phyloP scores from a whole-genome alignment of 2,329 filamentous ascomycete species.

The Trichoderma atroviride region DNA sequence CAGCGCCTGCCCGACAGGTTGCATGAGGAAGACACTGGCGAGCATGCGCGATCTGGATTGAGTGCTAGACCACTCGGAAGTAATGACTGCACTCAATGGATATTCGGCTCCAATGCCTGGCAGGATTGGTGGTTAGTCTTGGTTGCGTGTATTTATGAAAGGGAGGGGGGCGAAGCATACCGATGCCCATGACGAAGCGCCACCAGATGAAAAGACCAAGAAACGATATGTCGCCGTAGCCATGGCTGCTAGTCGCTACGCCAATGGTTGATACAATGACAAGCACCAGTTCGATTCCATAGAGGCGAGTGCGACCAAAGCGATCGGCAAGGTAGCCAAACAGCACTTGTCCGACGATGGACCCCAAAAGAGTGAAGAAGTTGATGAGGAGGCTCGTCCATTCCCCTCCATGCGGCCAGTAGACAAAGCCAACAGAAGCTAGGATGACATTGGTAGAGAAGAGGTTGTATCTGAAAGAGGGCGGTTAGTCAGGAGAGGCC shows the following conservation, averaged over 20 bases:
- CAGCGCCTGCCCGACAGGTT: conserved; percentile 67
- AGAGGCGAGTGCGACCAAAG: conserved; percentile 57
- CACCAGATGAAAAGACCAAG: conserved; percentile 56
- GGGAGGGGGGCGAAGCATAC: conserved; percentile 34
- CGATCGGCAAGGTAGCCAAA: conserved; percentile 59
- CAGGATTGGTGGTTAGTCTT: not conserved
- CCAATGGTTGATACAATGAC: conserved; percentile 61
- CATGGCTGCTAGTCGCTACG: conserved; percentile 55
- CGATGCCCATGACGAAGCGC: conserved; percentile 58
- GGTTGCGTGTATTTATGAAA: not conserved
- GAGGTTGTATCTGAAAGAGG: conserved; percentile 51
- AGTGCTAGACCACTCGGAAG: conserved; percentile 65
- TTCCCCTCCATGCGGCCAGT: conserved; percentile 50
- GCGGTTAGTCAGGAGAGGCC: not conserved
- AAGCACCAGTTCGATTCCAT: conserved; percentile 59
- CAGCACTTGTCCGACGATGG: conserved; percentile 53
- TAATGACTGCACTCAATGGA: conserved; percentile 68
- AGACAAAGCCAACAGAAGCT: conserved; percentile 56
- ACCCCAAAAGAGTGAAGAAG: conserved; percentile 55
- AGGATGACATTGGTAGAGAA: conserved; percentile 59
- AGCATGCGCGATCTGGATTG: conserved; percentile 69
- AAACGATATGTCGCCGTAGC: conserved; percentile 54
- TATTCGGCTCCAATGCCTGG: conserved; percentile 68
- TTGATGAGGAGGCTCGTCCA: conserved; percentile 55
- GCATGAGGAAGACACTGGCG: conserved; percentile 69